Evolutionary conservation across 257 asterid species (phyloP).

Genomic region (Solanum verrucosum): DNA sequence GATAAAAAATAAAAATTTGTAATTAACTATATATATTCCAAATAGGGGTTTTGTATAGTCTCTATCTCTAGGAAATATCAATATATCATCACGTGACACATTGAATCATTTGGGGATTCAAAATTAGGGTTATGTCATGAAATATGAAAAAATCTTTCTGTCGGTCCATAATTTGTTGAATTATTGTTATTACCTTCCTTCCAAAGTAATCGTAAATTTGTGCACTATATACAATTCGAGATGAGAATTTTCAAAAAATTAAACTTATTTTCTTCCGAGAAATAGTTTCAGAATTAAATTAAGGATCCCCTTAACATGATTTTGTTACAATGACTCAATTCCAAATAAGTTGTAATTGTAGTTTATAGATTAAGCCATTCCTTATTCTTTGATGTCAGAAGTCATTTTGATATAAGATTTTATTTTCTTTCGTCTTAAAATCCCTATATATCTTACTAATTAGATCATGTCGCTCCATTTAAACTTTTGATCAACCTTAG

Average conservation of each 20-base stretch:
- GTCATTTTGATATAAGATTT: background rate
- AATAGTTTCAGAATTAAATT: background rate
- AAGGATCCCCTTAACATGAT: constrained; percentile 9
- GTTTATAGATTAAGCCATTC: background rate
- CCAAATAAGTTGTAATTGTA: background rate
- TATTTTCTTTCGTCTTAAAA: background rate
- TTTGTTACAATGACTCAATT: background rate
- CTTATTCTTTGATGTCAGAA: background rate
- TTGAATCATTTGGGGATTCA: background rate
- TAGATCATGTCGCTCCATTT: background rate
- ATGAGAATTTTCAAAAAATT: background rate
- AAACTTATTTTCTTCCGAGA: background rate
- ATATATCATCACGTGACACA: constrained; percentile 31
- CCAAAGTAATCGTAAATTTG: background rate
- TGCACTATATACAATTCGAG: background rate
- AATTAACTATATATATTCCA: background rate
- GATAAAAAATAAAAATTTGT: too few relatives aligned
- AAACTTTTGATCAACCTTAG: background rate
- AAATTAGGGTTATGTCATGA: constrained; percentile 40
- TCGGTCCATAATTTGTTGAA: background rate
- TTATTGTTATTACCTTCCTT: background rate
- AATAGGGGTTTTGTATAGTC: background rate
- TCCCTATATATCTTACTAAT: background rate
- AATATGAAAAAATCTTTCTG: background rate
- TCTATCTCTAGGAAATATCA: constrained; percentile 14